A percentile compares a stretch with the other conserved stretches of the same genome.
Conservation (phyloP, 768 basidiomycete genomes). For the Nevesoporus exiguus region DNA sequence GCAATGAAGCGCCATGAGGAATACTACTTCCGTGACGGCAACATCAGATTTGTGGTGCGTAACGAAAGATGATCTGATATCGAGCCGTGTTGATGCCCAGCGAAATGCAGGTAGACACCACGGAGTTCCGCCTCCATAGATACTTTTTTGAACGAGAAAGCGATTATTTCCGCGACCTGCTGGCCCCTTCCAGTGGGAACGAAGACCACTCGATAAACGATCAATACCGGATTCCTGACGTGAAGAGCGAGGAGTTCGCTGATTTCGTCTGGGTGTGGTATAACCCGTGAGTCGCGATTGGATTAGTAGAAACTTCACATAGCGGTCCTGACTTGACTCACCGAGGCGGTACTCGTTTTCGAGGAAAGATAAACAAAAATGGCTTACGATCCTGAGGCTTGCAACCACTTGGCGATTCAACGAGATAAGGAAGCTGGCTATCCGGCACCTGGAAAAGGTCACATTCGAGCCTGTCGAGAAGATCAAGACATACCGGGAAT, state of each 20-base stretch:
- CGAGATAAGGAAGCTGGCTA: slow-evolving; percentile 47
- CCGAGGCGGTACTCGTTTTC: slow-evolving; percentile 55
- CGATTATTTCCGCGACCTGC: slow-evolving; percentile 23
- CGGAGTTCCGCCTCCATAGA: slow-evolving; percentile 33
- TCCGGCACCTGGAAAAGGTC: slow-evolving; percentile 53
- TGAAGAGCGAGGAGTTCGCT: slow-evolving; percentile 40
- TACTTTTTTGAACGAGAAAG: slow-evolving; percentile 39
- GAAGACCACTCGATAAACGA: background rate
- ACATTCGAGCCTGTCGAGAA: slow-evolving; percentile 48
- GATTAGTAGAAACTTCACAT: background rate
- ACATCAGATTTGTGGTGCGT: slow-evolving; percentile 52
- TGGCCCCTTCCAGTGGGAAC: slow-evolving; percentile 10
- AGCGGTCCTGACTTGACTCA: background rate
- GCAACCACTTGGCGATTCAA: slow-evolving; percentile 53
- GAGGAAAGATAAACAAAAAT: slow-evolving; percentile 45
- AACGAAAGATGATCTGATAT: background rate
- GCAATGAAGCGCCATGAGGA: slow-evolving; percentile 26
- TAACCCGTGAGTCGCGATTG: slow-evolving; percentile 30
- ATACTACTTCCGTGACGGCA: slow-evolving; percentile 55
- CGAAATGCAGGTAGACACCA: slow-evolving; percentile 31
- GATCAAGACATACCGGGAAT: slow-evolving; percentile 53
- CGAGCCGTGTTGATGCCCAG: background rate
- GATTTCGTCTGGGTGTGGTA: slow-evolving; percentile 55
- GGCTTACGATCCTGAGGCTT: slow-evolving; percentile 53
- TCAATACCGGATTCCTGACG: slow-evolving; percentile 21